Percentiles rank a stretch among this genome's conserved stretches.
These are phyloP conservation scores for Babesia caballi DNA, from an alignment of 169 alveolate genomes.

Conservation along the genomic window DNA sequence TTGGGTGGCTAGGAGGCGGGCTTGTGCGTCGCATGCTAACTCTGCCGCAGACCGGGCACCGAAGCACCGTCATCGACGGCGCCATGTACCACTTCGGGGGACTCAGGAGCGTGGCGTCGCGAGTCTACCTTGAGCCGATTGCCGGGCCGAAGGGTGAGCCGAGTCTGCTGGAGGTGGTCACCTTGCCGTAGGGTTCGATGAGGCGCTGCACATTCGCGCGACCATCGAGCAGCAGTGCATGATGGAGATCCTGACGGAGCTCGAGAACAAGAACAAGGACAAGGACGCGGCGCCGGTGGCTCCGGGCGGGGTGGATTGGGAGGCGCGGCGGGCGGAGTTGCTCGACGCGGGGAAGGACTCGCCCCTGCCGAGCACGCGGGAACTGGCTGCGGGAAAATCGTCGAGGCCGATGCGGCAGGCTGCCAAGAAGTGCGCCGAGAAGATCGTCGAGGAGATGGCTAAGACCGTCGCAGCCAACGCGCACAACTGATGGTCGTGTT, in stretches of 20 bases:
- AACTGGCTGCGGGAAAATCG: too few relatives aligned
- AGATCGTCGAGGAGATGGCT: constrained; percentile 24
- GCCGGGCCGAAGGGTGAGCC: not conserved
- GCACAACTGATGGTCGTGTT: not conserved
- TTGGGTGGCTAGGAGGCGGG: too few relatives aligned
- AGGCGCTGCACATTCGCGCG: not conserved
- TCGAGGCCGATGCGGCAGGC: constrained; percentile 53
- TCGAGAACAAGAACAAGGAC: too few relatives aligned
- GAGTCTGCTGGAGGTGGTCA: not conserved
- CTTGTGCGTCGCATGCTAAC: not conserved
- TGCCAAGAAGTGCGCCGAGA: constrained; percentile 35
- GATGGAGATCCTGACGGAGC: constrained; percentile 3
- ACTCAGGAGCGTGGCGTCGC: not conserved
- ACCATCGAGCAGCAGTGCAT: not conserved
- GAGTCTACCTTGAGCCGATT: constrained; percentile 14
- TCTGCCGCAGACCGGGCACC: constrained; percentile 20
- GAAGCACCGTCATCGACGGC: constrained; percentile 8
- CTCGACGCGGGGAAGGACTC: too few relatives aligned
- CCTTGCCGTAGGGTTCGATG: too few relatives aligned
- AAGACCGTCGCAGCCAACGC: not conserved
- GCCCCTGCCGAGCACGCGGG: not conserved
- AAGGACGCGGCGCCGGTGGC: too few relatives aligned
- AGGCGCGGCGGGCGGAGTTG: too few relatives aligned
- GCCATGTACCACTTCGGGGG: constrained; percentile 58
- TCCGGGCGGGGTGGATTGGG: too few relatives aligned